Percentiles rank a stretch among this genome's conserved stretches.
phyloP scores from a whole-genome alignment of 768 basidiomycete species.

The Sistotremastrum niveocremeum region DNA sequence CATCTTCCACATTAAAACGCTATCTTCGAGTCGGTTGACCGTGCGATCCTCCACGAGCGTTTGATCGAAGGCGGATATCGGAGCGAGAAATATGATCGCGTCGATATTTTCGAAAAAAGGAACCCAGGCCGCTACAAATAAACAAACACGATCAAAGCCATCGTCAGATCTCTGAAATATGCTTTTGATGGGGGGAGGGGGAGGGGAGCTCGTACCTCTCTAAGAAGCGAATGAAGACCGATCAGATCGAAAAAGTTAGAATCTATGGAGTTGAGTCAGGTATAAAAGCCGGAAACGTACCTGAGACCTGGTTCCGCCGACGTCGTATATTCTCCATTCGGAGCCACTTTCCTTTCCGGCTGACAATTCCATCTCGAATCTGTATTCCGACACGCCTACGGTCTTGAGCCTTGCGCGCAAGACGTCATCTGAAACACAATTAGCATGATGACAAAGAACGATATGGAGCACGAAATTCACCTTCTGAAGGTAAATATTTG shows the following conservation, averaged over 20 bases:
- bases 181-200: neutral
- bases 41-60: constrained; percentile 36
- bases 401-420: constrained; percentile 40
- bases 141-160: neutral
- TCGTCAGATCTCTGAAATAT: neutral
- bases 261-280: neutral
- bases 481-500: constrained; percentile 34
- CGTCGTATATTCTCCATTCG: constrained; percentile 43
- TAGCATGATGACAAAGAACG: neutral
- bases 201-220: neutral
- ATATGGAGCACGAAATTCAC: constrained; percentile 12
- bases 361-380: constrained; percentile 26
- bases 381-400: constrained; percentile 63
- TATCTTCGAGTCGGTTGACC: constrained; percentile 52
- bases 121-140: constrained; percentile 22
- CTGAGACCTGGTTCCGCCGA: constrained; percentile 39
- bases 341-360: constrained; percentile 35
- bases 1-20: constrained; percentile 60
- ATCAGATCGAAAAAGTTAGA: neutral
- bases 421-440: constrained; percentile 28
- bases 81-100: constrained; percentile 47
- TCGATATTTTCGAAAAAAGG: constrained; percentile 41
- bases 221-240: neutral
- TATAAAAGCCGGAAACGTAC: constrained; percentile 16
- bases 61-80: constrained; percentile 45